Conservation (phyloP, 768 basidiomycete genomes). For the Gloeopeniophorella convolvens region DNA sequence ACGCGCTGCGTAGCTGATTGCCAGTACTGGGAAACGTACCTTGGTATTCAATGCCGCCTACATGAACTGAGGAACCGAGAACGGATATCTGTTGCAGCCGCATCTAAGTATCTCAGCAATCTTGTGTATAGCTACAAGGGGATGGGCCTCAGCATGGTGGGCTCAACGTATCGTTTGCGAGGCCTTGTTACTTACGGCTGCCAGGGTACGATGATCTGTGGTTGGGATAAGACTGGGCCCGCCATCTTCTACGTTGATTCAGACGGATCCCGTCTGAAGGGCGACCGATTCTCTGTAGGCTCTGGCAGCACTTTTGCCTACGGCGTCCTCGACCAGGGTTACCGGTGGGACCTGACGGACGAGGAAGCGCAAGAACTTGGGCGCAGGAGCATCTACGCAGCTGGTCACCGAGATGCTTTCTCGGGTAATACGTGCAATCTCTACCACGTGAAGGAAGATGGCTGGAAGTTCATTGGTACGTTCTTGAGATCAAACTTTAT, state of each 20-base stretch:
- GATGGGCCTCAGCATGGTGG: conserved; percentile 98
- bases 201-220: conserved; percentile 99
- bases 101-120: conserved; percentile 95
- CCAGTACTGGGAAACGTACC: conserved; percentile 98
- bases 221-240: conserved; percentile 99
- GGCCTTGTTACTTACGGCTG: conserved; percentile 1
- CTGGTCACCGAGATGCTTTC: conserved; percentile 93
- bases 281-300: conserved; percentile 97
- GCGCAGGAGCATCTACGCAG: conserved; percentile 90
- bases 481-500: conserved; percentile 12
- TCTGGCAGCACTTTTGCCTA: conserved; percentile 99
- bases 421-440: conserved; percentile 95
- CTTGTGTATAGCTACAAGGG: conserved; percentile 98
- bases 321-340: conserved; percentile 94
- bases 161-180: conserved; percentile 21
- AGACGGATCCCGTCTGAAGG: conserved; percentile 92
- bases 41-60: conserved; percentile 94
- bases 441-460: conserved; percentile 90
- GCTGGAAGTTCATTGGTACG: conserved; percentile 94
- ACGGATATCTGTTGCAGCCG: conserved; percentile 98
- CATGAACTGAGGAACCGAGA: conserved; percentile 96
- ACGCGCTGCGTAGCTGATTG: conserved; percentile 63
- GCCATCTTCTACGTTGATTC: conserved; percentile 97
- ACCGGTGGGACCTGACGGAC: conserved; percentile 86
- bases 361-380: conserved; percentile 95